These are phyloP conservation scores for Centella asiatica DNA, from an alignment of 129 eudicot genomes.

Conservation along the genomic window DNA sequence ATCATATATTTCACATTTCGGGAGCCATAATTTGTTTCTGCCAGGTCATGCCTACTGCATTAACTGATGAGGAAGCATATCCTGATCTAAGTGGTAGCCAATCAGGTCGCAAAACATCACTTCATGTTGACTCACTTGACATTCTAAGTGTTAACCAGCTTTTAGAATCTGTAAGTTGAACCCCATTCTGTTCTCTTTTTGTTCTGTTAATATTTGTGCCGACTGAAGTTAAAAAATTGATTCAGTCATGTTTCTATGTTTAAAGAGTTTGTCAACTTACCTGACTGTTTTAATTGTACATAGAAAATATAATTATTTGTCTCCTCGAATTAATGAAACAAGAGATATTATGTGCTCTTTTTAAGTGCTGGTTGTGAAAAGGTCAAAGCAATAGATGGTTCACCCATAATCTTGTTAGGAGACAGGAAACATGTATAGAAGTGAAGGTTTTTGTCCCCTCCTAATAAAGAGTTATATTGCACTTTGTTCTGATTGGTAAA, in stretches of 20 bases:
- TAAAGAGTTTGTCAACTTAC: neutral
- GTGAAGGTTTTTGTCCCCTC: too few species aligned
- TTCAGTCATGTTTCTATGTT: neutral
- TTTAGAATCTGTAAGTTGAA: conserved; percentile 55
- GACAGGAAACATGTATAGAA: too few species aligned
- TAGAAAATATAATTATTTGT: neutral
- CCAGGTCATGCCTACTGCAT: conserved; percentile 38
- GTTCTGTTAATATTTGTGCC: neutral
- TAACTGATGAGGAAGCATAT: conserved; percentile 42
- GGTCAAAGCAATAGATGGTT: neutral
- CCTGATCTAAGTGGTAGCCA: conserved; percentile 51
- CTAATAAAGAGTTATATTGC: neutral
- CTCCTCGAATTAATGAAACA: neutral
- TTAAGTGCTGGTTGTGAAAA: neutral
- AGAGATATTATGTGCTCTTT: neutral
- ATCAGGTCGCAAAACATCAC: conserved; percentile 55
- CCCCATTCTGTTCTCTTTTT: neutral
- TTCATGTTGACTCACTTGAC: conserved; percentile 50
- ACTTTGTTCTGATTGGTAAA: neutral
- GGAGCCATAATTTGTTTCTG: conserved; percentile 8
- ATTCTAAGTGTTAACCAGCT: conserved; percentile 76
- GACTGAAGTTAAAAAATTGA: neutral
- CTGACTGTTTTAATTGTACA: neutral
- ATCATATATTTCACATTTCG: neutral
- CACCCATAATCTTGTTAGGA: too few species aligned